Percentiles rank a stretch among this genome's conserved stretches.
Evolutionary conservation across 2,329 filamentous ascomycete genomes (phyloP).

Genomic region (Paramyrothecium sp.): DNA sequence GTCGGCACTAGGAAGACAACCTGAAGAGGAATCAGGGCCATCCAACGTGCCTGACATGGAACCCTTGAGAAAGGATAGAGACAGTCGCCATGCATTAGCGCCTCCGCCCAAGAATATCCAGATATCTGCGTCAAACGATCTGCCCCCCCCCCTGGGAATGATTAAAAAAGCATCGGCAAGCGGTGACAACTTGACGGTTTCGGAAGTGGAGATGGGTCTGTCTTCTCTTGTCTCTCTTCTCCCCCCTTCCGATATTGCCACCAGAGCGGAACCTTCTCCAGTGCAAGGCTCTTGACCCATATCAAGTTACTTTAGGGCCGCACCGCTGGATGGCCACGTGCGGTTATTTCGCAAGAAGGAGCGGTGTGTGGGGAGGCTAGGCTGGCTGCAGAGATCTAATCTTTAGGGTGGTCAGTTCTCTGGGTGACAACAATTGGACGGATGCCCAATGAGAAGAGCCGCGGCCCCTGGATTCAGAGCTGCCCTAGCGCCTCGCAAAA

Average conservation of each 20-base stretch:
- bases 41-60: background rate
- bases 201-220: conserved; percentile 1
- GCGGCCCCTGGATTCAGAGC: background rate
- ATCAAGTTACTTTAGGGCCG: conserved; percentile 20
- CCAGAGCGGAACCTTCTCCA: background rate
- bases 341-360: background rate
- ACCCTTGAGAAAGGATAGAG: background rate
- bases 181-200: background rate
- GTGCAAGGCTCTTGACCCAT: background rate
- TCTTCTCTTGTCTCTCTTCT: conserved; percentile 8
- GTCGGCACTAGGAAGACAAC: background rate
- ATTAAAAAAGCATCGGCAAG: background rate
- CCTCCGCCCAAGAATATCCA: background rate
- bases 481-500: background rate
- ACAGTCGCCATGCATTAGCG: background rate
- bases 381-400: background rate
- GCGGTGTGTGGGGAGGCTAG: conserved; percentile 7
- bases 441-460: background rate
- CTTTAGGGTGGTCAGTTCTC: background rate
- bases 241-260: background rate
- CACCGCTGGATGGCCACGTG: conserved; percentile 25
- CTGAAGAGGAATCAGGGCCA: background rate
- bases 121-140: background rate
- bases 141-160: background rate
- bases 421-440: background rate